Evolutionary conservation across 1,284 basidiomycete species (phyloP).

Genomic region (Puccinia polysora): DNA sequence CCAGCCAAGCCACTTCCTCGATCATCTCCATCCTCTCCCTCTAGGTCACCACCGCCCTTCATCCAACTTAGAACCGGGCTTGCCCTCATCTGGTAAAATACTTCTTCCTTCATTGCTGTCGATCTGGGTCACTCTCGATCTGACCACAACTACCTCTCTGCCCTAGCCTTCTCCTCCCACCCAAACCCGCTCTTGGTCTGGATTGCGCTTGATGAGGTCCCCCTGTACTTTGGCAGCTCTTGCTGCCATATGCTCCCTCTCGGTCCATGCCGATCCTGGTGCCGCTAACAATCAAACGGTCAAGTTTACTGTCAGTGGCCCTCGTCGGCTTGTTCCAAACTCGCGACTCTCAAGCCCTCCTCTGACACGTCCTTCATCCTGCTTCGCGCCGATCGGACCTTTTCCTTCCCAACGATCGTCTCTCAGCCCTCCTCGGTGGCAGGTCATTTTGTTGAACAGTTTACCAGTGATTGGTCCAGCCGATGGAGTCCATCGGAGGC

Average conservation of each 20-base stretch:
- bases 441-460: constrained; percentile 96
- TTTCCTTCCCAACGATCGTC: neutral
- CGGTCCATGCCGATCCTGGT: constrained; percentile 13
- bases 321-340: neutral
- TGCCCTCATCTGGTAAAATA: too few relatives aligned
- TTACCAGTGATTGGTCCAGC: constrained; percentile 79
- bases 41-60: too few relatives aligned
- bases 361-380: constrained; percentile 7
- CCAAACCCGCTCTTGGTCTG: neutral
- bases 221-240: constrained; percentile 26
- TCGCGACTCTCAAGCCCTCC: neutral
- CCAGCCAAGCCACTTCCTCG: too few relatives aligned
- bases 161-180: neutral
- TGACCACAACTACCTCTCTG: neutral
- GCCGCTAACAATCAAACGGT: constrained; percentile 4
- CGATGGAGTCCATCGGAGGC: constrained; percentile 96
- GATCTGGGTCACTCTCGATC: neutral
- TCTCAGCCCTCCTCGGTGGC: constrained; percentile 70
- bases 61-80: too few relatives aligned
- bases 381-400: constrained; percentile 3
- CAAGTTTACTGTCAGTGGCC: constrained; percentile 30
- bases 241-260: constrained; percentile 31
- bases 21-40: too few relatives aligned
- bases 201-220: constrained; percentile 18
- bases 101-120: neutral